Evolutionary conservation across 2,329 filamentous ascomycete genomes (phyloP).

Genomic region (Claviceps digitariae): DNA sequence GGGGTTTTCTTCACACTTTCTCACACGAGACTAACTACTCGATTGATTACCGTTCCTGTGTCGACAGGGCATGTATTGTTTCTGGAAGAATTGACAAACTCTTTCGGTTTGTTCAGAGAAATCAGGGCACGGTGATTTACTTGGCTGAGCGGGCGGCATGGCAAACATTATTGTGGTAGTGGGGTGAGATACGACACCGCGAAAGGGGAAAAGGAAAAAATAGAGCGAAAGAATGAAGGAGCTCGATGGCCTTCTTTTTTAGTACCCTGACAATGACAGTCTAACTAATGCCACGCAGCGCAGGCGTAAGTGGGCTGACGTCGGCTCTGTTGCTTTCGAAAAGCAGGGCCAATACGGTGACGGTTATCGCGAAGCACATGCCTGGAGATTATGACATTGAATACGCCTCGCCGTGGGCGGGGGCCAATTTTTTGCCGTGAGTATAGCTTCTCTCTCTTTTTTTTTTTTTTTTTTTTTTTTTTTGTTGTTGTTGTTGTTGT

Average conservation of each 20-base stretch:
- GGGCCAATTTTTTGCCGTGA: conserved; percentile 65
- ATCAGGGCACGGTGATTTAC: no score
- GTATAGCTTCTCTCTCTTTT: conserved; percentile 16
- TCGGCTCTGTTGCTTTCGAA: conserved; percentile 34
- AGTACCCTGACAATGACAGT: no score
- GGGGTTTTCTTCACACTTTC: no score
- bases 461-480: background rate
- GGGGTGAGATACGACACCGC: conserved; percentile 16
- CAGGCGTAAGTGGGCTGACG: conserved; percentile 39
- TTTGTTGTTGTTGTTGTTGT: no score
- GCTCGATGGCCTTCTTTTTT: background rate
- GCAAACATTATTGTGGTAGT: conserved; percentile 11
- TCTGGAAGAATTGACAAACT: no score
- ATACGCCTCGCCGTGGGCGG: conserved; percentile 83
- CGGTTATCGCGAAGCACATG: conserved; percentile 76
- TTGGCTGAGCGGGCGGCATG: no score
- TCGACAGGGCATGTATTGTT: no score
- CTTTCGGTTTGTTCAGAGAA: no score
- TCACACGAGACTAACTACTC: no score
- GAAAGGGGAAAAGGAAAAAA: background rate
- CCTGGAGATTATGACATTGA: conserved; percentile 86
- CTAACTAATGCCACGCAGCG: conserved; percentile 16
- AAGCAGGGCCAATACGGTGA: conserved; percentile 37
- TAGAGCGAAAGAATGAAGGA: background rate
- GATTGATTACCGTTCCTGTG: no score